A percentile compares a stretch with the other conserved stretches of the same genome.
Evolutionary conservation across 1,284 basidiomycete genomes (phyloP).

Genomic region (Wolfiporia cocos): DNA sequence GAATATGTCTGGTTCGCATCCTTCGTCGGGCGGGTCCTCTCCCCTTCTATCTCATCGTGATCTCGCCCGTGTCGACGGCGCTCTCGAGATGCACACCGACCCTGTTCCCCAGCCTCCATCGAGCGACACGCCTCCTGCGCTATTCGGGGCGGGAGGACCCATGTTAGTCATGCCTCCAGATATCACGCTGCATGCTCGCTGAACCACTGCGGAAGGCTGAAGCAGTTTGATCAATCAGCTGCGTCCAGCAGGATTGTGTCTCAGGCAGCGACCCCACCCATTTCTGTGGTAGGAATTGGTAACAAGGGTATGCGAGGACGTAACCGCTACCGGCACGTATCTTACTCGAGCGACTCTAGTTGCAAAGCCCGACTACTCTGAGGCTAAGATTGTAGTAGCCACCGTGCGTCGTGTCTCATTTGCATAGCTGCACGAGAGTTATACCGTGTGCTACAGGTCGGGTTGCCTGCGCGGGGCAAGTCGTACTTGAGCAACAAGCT

Average conservation of each 20-base stretch:
- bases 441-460: slow-evolving; percentile 45
- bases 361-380: slow-evolving; percentile 95
- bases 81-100: slow-evolving; percentile 22
- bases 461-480: slow-evolving; percentile 79
- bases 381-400: slow-evolving; percentile 97
- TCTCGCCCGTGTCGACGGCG: slow-evolving; percentile 24
- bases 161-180: slow-evolving; percentile 22
- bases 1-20: not conserved
- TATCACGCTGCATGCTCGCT: not conserved
- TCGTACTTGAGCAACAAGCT: slow-evolving; percentile 84
- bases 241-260: slow-evolving; percentile 61
- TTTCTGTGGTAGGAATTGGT: slow-evolving; percentile 76
- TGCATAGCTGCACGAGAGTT: slow-evolving; percentile 29
- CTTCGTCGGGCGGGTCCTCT: slow-evolving; percentile 6
- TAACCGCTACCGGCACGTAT: no score
- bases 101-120: slow-evolving; percentile 1
- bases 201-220: slow-evolving; percentile 44
- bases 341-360: slow-evolving; percentile 39
- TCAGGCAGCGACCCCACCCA: slow-evolving; percentile 66
- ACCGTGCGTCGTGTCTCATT: slow-evolving; percentile 59
- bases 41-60: slow-evolving; percentile 18
- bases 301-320: slow-evolving; percentile 52
- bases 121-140: slow-evolving; percentile 20
- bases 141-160: slow-evolving; percentile 33
- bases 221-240: slow-evolving; percentile 72